Base-by-base conservation (phyloP, 2,329 filamentous ascomycete species). In the Shiraia bambusicola region DNA sequence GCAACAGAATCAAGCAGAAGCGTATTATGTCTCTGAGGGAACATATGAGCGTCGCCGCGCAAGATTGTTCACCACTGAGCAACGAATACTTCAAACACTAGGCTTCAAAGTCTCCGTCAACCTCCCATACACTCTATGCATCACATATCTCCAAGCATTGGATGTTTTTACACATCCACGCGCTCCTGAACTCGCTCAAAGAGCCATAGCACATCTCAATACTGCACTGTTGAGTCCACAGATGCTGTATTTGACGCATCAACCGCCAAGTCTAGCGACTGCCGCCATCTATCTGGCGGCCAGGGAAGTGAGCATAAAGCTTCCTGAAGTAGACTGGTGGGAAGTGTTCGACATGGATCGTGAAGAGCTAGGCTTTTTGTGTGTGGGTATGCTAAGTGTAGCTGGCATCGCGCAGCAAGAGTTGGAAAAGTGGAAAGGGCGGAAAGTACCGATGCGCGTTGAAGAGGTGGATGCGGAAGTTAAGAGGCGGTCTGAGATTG, bases 341-440 rank as follows among this genome's bases (percentile, higher is more conserved):
- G 91, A 96, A 69, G 88, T 97, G 0, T 97, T 97, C 66, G 93
- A 98, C 68, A 88, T 93, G 6, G 91, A 96, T 59, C 78, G 93
- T 36, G 93, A 98, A 73, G 90, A 95, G 65, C 76, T 98, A 26
- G 93, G 93, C 0, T 97, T 97, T 56, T 70, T 97, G 43, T 90
- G 95, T 3, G 88, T 96, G 9, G 90, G 79, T 0, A 81, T 96
- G 79, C 76, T 82, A 48, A 96, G 91, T 58, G 73, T 94, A 40
- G 83, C 86, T 49, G 83, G 81, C 1, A 89, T 86, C 70, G 81
- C 83, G 39, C 71, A 69, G 45, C 75, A 75, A 29, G 83, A 87
- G 59, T 77, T 69, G 56, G 75, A 76, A 36, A 77, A 76, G 36
- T 78, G 81, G 72, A 58, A 65, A 2, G 59, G 60, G 4, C 61